Percentiles rank a stretch among this genome's conserved stretches.
phyloP scores from a whole-genome alignment of 192 early-diverging fungal species.

The Blastocladiella britannica region DNA sequence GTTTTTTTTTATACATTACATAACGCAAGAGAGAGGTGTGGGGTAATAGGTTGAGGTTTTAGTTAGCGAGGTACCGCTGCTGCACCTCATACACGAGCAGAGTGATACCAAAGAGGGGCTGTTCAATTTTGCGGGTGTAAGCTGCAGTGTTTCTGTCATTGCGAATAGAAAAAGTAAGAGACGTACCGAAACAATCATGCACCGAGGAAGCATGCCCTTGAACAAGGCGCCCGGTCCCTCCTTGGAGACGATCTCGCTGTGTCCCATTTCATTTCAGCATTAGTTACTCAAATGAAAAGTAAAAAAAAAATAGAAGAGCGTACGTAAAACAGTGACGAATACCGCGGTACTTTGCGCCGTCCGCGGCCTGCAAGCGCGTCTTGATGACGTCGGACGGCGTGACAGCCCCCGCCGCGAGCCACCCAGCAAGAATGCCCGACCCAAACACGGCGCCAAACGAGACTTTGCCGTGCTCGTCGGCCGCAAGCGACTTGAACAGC shows the following conservation, averaged over 20 bases:
- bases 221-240: slow-evolving; percentile 25
- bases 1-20: too few species aligned
- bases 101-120: slow-evolving; percentile 13
- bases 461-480: slow-evolving; percentile 15
- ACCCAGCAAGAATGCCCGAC: slow-evolving; percentile 22
- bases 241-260: slow-evolving; percentile 15
- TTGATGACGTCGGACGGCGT: slow-evolving; percentile 22
- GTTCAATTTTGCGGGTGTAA: too few species aligned
- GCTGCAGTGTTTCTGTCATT: too few species aligned
- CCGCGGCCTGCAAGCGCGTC: slow-evolving; percentile 24
- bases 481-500: slow-evolving; percentile 14
- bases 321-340: slow-evolving; percentile 26
- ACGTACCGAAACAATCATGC: slow-evolving; percentile 25
- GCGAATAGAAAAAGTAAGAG: too few species aligned
- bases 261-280: too few species aligned
- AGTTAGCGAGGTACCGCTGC: slow-evolving; percentile 29
- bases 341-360: slow-evolving; percentile 10
- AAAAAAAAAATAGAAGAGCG: too few species aligned
- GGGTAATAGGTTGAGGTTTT: too few species aligned
- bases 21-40: too few species aligned
- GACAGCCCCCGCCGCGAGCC: slow-evolving; percentile 23
- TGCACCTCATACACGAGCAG: slow-evolving; percentile 47
- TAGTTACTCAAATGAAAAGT: too few species aligned
- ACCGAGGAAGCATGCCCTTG: slow-evolving; percentile 34
- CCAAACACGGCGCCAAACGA: slow-evolving; percentile 30